Base-by-base conservation (phyloP, 257 asterid species). In the Solanum stenotomum region DNA sequence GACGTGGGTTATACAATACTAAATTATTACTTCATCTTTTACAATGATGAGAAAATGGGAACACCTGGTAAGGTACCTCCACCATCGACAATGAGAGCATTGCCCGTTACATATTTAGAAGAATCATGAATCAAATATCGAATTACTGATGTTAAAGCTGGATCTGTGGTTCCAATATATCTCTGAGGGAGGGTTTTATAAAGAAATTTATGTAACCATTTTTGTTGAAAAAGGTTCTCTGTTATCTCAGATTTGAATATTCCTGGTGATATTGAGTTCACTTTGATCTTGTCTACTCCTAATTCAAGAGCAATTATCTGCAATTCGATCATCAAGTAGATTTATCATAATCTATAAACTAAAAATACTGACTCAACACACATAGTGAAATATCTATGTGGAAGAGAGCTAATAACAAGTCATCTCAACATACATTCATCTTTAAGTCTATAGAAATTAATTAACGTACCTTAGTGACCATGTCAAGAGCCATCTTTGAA, bases 261-360 rank as follows among this genome's bases (percentile, higher is more conserved):
- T 34, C 91, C 91, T 2, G 91, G 93, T 31, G 92, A 71, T 86
- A 91, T 88, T 6, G 93, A 89, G 89, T 92, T 92, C 86, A 90
- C 91, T 84, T 92, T 89, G 33, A 91, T 92, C 8, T 87, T 89
- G 59, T 89, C 31, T 16, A 35, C 59, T 49, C 93, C 93, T 0
- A 92, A 61, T 72, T 91, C 94, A 65, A 89, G 40, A 1, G 93
- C 93, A 93, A 92, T 92, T 2, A 84, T 77, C 93, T 92, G 90
- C 29, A n/a, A 83, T 59, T 68, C 18, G 6, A 44, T 44, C 6
- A 40, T 46, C 56, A 46, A 46, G 56, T 46, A 46, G 56, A 44
- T 44, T 44, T 44, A 44, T 44, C 52, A 44, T 44, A 44, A 1
- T 44, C 2, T 44, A 44, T 44, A 1, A 44, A 44, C 52, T 44